Evolutionary conservation across 2,329 filamentous ascomycete genomes (phyloP), one percentile per base, ranked within the genome.

Genomic region (Aspergillus glaucus): DNA sequence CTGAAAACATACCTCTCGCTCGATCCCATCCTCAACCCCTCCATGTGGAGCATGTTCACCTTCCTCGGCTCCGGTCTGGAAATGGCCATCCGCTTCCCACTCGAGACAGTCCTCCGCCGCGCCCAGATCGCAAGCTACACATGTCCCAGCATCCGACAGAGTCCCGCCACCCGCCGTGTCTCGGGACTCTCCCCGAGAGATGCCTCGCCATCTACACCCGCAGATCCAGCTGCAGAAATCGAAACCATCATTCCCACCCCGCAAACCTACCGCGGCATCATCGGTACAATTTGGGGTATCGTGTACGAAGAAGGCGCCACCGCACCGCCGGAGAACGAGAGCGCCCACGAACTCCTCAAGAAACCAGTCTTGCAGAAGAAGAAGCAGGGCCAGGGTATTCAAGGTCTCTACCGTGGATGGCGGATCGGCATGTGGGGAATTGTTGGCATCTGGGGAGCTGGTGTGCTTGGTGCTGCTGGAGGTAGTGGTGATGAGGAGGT

Each of bases 201-300:
- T 57, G 6, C 56, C 14, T 48, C 49, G 19, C 49, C 59, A 1
- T 37, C 52, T 8, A 34, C 45, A 44, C 55, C 12, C 45, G 51
- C 8, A 21, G 49, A 17, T 57, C 62, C 45, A 48, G 55, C 12
- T 50, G 26, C 56, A 55, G 55, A 68, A 43, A 63, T 87, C 42
- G 83, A 88, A 48, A 90, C 88, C 0, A 84, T 96, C 47, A 83
- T 97, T 0, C 83, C 87, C 2, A 77, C 88, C 0, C 72, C 72
- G 12, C 91, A 90, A 2, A 81, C 81, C 3, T 98, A 95, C 66
- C 77, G 81, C 30, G 93, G 93, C n/a, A 78, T 95, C 1, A 67
- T 93, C n/a, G 88, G 89, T 3, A 96, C 92, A 2, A 91, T 96
- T 80, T 92, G 89, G 76, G 81, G 81, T 51, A 93, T 98, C 52